Percentiles rank a stretch among this genome's conserved stretches.
These are phyloP conservation scores for Pyropia yezoensis DNA, from an alignment of 23 red algal species.

Conservation along the genomic window DNA sequence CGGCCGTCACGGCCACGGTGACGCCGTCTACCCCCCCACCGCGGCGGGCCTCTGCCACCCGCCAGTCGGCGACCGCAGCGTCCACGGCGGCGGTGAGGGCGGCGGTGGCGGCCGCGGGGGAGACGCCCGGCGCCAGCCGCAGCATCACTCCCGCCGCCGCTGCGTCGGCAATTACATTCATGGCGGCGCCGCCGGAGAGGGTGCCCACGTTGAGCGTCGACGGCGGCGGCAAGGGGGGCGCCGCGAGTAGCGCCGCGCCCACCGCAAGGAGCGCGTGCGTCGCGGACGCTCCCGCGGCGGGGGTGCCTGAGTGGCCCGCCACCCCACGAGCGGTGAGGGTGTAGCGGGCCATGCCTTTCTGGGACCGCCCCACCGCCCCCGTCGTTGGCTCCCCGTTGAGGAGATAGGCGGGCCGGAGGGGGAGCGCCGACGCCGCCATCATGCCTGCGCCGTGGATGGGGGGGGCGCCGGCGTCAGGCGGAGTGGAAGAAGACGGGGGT, in stretches of 20 bases:
- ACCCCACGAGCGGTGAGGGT: slow-evolving; percentile 6
- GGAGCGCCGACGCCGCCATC: slow-evolving; percentile 12
- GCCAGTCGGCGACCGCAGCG: not conserved
- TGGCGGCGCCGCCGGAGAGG: slow-evolving; percentile 20
- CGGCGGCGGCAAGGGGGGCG: no score
- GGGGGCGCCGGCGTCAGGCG: no score
- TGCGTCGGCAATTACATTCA: slow-evolving; percentile 22
- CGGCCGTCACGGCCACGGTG: not conserved
- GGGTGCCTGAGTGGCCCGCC: slow-evolving; percentile 45
- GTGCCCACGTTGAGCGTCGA: slow-evolving; percentile 35
- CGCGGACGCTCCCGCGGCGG: slow-evolving; percentile 25
- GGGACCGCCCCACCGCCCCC: slow-evolving; percentile 7
- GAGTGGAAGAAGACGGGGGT: no score
- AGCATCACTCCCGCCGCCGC: slow-evolving; percentile 20
- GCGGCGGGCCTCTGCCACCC: not conserved
- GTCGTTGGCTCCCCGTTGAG: slow-evolving; percentile 44
- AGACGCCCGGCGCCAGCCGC: slow-evolving; percentile 7
- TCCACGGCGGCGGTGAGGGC: not conserved
- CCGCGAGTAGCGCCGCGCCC: not conserved
- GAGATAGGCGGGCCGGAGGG: no score
- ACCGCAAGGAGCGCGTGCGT: slow-evolving; percentile 20
- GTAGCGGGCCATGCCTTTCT: slow-evolving; percentile 38
- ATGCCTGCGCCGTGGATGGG: slow-evolving; percentile 11
- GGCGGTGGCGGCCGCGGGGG: no score
- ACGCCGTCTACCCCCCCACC: slow-evolving; percentile 4